Conservation (phyloP, 108 stramenopile genomes). For the Craspedostauros australis region DNA sequence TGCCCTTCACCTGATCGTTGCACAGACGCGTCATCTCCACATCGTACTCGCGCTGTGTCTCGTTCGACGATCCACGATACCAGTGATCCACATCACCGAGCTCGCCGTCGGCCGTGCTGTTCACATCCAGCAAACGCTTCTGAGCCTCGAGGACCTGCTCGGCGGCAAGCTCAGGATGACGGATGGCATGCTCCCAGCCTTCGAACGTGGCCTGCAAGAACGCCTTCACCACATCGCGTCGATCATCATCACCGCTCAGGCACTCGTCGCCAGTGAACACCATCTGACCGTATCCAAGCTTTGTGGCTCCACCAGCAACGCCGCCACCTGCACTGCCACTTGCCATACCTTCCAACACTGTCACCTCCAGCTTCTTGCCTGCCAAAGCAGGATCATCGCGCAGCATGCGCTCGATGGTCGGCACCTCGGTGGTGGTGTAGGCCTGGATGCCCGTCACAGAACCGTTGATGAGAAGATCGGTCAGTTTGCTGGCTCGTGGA, state of each 20-base stretch:
- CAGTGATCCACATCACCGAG: too few species aligned
- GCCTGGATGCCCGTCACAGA: slow-evolving; percentile 29
- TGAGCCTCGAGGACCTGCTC: slow-evolving; percentile 25
- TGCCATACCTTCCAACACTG: slow-evolving; percentile 16
- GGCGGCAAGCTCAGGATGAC: slow-evolving; percentile 22
- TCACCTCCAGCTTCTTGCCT: too few species aligned
- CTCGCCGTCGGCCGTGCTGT: slow-evolving; percentile 10
- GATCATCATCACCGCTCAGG: slow-evolving; percentile 6
- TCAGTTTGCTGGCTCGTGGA: slow-evolving; percentile 37
- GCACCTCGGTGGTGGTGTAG: slow-evolving; percentile 41
- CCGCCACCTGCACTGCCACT: too few species aligned
- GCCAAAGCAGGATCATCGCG: slow-evolving; percentile 8
- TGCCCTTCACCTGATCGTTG: slow-evolving; percentile 30
- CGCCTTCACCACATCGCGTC: slow-evolving; percentile 15
- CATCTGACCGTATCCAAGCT: slow-evolving; percentile 38
- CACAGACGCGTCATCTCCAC: slow-evolving; percentile 23
- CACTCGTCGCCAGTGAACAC: slow-evolving; percentile 33
- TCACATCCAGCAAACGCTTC: slow-evolving; percentile 24
- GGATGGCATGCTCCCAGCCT: slow-evolving; percentile 36
- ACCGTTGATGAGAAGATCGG: slow-evolving; percentile 28
- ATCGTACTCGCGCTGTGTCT: slow-evolving; percentile 4
- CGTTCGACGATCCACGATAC: slow-evolving; percentile 6
- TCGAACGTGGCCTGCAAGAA: slow-evolving; percentile 37
- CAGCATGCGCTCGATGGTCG: slow-evolving; percentile 23
- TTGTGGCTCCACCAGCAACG: slow-evolving; percentile 13